phyloP scores from a whole-genome alignment of 2,329 filamentous ascomycete species.

The Cephalotrichum gorgonifer region DNA sequence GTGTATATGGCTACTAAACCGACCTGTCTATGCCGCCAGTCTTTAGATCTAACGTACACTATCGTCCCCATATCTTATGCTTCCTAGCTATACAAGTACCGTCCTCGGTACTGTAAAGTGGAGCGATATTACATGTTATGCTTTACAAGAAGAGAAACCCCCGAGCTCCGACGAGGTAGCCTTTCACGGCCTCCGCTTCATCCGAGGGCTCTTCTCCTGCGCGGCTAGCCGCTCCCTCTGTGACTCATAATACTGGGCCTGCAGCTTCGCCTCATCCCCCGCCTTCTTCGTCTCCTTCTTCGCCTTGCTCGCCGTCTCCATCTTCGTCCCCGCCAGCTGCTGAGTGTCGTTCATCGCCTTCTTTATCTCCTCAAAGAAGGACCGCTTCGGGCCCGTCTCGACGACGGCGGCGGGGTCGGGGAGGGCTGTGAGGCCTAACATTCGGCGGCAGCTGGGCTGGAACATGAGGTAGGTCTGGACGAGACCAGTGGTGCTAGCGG shows the following conservation, averaged over 20 bases:
- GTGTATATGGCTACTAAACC: too few species aligned
- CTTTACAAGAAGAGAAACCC: too few species aligned
- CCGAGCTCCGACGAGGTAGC: neutral
- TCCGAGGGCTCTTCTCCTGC: constrained; percentile 24
- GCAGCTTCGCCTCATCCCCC: constrained; percentile 21
- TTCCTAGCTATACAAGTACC: too few species aligned
- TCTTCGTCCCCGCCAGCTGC: constrained; percentile 19
- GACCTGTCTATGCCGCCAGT: too few species aligned
- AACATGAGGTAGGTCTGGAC: constrained; percentile 25
- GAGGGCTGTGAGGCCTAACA: constrained; percentile 25
- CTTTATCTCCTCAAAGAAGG: constrained; percentile 18
- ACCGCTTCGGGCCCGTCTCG: neutral
- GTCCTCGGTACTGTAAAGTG: too few species aligned
- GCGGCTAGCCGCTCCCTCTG: constrained; percentile 16
- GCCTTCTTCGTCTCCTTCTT: constrained; percentile 22
- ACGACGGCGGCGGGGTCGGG: constrained; percentile 10
- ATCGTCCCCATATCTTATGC: too few species aligned
- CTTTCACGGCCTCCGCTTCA: constrained; percentile 10
- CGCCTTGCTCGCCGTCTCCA: constrained; percentile 23
- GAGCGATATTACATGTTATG: too few species aligned
- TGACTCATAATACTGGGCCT: constrained; percentile 16
- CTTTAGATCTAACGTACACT: too few species aligned
- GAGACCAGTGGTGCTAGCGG: constrained; percentile 19
- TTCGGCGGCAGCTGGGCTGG: constrained; percentile 27
- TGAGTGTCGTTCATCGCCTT: constrained; percentile 25